Evolutionary conservation across 805 yeast genomes (phyloP), one percentile per base, ranked within the genome.

Genomic region (Yamadazyma paraphyllophila): DNA sequence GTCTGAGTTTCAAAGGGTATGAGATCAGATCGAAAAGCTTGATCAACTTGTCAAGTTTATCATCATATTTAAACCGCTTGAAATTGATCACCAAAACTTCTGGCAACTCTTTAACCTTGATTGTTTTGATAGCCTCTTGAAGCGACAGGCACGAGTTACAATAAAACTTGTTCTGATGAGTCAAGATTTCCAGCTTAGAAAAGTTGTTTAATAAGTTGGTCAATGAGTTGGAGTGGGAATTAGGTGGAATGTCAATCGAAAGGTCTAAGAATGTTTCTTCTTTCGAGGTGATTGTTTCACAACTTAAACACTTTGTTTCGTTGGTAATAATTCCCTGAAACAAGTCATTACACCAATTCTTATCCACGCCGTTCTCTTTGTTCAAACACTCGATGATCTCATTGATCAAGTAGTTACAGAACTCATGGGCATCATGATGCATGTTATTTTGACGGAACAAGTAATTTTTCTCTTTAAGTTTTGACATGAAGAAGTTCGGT

Each of bases 381-480:
- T 77, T 80, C 41, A 86, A 69, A 13, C 85, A 74, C 51, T 87
- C 90, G 11, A 77, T 68, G 14, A 74, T 72, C 53, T 70, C 78
- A 63, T 94, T 94, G 43, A 94, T 71, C 54, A 91, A 62, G 59
- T 87, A 91, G 62, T 91, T 92, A 60, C 91, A 76, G 64, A 94
- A 94, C 66, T 94, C 99, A 65, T 94, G 99, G 4, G 98, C 97
- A 71, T 94, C 99, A 61, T 94, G 99, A 62, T 94, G 99, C 96
- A 90, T 91, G 53, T 71, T 71, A 36, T 87, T 82, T 46, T 89
- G 84, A 50, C 96, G 74, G 63, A 94, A 94, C 56, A 92, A 69
- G 55, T 83, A 87, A 61, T 92, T 94, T 53, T 88, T 91, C 46
- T 78, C 78, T 62, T 89, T 92, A 44, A 92, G 70, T 43, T 84